phyloP scores from a whole-genome alignment of 352 stramenopile species.

The Phytophthora melonis region DNA sequence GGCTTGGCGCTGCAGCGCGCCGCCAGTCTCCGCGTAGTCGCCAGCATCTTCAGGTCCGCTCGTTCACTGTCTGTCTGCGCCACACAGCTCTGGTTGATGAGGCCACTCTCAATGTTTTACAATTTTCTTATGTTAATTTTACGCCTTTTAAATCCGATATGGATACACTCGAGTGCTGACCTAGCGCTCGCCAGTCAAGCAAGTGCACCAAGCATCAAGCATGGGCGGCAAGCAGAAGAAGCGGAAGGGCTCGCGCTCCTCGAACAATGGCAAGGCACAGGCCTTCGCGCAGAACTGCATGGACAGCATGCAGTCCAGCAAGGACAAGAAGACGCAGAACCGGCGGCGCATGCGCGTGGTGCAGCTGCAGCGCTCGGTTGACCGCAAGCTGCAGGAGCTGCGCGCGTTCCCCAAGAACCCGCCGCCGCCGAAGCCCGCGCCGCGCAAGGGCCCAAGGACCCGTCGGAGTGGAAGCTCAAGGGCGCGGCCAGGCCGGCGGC shows the following conservation, averaged over 20 bases:
- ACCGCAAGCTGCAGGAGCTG: conserved; percentile 75
- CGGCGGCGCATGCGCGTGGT: conserved; percentile 83
- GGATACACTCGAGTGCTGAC: conserved; percentile 5
- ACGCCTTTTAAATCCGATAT: conserved; percentile 17
- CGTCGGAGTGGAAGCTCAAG: conserved; percentile 84
- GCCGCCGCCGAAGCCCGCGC: conserved; percentile 41
- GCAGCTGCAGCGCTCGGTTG: conserved; percentile 79
- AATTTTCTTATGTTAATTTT: conserved; percentile 1
- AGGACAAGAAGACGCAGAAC: conserved; percentile 74
- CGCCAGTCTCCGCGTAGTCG: conserved; percentile 55
- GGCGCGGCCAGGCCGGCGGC: conserved; percentile 75
- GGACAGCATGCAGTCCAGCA: conserved; percentile 64
- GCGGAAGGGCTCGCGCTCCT: conserved; percentile 67
- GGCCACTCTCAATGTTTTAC: background rate
- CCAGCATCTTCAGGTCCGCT: conserved; percentile 35
- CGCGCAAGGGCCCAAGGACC: conserved; percentile 65
- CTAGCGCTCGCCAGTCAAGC: background rate
- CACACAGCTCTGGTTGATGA: conserved; percentile 21
- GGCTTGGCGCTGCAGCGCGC: conserved; percentile 38
- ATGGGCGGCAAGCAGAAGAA: conserved; percentile 68
- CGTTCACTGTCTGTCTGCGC: conserved; percentile 14
- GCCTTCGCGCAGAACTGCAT: conserved; percentile 72
- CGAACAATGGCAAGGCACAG: conserved; percentile 54
- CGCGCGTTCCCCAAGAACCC: conserved; percentile 64
- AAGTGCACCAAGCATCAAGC: conserved; percentile 2